Evolutionary conservation across 169 alveolate species (phyloP).

Genomic region (Plasmodium relictum): DNA sequence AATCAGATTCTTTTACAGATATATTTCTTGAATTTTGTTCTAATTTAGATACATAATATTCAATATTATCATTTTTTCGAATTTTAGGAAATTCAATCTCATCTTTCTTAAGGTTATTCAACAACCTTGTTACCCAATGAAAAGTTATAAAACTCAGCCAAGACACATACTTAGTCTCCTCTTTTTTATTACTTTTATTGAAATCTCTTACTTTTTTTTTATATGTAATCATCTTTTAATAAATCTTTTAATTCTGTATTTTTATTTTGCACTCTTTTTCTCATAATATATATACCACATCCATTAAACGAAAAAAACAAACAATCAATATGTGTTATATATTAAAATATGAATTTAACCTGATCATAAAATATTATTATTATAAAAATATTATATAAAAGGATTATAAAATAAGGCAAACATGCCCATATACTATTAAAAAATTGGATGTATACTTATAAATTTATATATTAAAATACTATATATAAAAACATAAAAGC

Average conservation of each 20-base stretch:
- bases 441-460: no score
- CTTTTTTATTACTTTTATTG: constrained; percentile 20
- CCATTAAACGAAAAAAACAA: background rate
- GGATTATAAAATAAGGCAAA: no score
- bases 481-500: no score
- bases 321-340: background rate
- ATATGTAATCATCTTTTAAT: constrained; percentile 32
- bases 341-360: background rate
- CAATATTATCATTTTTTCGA: constrained; percentile 11
- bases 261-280: constrained; percentile 14
- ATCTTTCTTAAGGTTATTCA: constrained; percentile 27
- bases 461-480: no score
- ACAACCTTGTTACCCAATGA: constrained; percentile 43
- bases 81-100: constrained; percentile 33
- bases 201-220: background rate
- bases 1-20: constrained; percentile 21
- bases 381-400: background rate
- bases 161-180: constrained; percentile 30
- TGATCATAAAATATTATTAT: background rate
- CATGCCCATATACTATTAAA: no score
- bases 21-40: constrained; percentile 54
- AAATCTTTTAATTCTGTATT: background rate
- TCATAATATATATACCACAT: background rate
- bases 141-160: constrained; percentile 38
- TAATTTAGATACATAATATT: constrained; percentile 29